phyloP scores from a whole-genome alignment of 1,284 basidiomycete species.

The Cryptococcus sp. region DNA sequence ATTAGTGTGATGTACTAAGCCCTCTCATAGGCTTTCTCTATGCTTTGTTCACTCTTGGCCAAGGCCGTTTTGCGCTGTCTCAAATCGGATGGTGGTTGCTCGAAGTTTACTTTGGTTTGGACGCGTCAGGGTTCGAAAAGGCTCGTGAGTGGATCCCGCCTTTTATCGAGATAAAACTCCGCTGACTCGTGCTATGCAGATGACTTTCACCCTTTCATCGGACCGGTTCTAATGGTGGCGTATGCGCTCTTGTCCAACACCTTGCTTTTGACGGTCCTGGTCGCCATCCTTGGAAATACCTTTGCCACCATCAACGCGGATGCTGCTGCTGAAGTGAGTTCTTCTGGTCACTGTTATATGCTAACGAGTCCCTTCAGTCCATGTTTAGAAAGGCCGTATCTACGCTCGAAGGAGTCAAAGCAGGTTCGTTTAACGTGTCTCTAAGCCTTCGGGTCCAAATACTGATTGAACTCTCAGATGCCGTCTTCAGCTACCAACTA shows the following conservation, averaged over 20 bases:
- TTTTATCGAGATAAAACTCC: background rate
- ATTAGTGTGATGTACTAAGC: no score
- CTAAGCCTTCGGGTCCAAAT: constrained; percentile 48
- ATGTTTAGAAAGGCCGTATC: constrained; percentile 90
- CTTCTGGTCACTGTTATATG: background rate
- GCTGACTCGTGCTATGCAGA: constrained; percentile 45
- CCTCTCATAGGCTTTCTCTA: constrained; percentile 78
- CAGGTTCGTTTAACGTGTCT: constrained; percentile 53
- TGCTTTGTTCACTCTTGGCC: constrained; percentile 74
- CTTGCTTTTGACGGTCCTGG: constrained; percentile 48
- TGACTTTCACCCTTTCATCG: constrained; percentile 76
- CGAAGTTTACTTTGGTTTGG: constrained; percentile 73
- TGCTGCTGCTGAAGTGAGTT: constrained; percentile 76
- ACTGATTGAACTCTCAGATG: constrained; percentile 64
- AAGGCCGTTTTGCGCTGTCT: constrained; percentile 42
- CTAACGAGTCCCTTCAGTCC: constrained; percentile 58
- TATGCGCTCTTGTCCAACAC: constrained; percentile 89
- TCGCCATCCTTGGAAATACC: constrained; percentile 86
- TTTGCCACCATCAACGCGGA: constrained; percentile 90
- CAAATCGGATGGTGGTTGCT: constrained; percentile 54
- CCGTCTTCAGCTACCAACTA: constrained; percentile 88
- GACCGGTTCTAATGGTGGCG: constrained; percentile 77
- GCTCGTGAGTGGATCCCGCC: constrained; percentile 60
- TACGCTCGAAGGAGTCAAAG: constrained; percentile 72
- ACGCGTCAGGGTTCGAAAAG: constrained; percentile 77